Evolutionary conservation across 2,329 filamentous ascomycete species (phyloP), one percentile per base, ranked within the genome.

Genomic region (Capronia americana): DNA sequence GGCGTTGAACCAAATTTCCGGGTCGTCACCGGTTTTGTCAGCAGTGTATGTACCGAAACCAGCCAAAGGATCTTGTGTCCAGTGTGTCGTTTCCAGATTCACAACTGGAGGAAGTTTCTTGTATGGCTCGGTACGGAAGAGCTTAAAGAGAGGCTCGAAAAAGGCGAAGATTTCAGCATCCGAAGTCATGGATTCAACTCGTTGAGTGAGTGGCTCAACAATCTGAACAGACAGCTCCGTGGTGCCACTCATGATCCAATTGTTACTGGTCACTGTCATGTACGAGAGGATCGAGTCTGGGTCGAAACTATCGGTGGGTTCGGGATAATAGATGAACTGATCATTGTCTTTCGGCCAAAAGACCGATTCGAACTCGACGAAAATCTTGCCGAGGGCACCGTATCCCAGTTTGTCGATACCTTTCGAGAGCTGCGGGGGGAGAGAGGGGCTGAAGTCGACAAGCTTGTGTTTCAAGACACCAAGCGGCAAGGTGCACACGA

Each of bases 291-390:
- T 80, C 23, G 73, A 77, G 65, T 77, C 75, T 58, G 75, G 74
- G 62, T 77, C 76, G 51, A 76, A 70, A 10, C 74, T 73, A 6
- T 72, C 65, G 7, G 76, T 68, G 2, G 79, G 79, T 14, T 79
- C 77, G 0, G 79, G 79, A 59, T 80, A 81, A 72, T 77, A 81
- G 56, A 81, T 78, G 70, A 81, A 80, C 66, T 81, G 79, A 71
- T 81, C 79, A 67, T 81, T 79, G 61, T 81, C 79, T 64, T 80
- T 81, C 30, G 78, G 75, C 79, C 79, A 81, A 72, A 81, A 81
- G 32, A 81, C 76, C 41, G 80, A 78, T 51, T 73, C 73, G 61
- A 81, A 81, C 62, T 80, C 79, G 63, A 81, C 78, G 64, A 81
- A 81, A 24, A 81, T 75, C 66, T 81, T 81, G 56, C 79, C 79